A percentile compares a stretch with the other conserved stretches of the same genome.
Evolutionary conservation across 495 filamentous ascomycete genomes (phyloP).

Genomic region (Poronia punctata): DNA sequence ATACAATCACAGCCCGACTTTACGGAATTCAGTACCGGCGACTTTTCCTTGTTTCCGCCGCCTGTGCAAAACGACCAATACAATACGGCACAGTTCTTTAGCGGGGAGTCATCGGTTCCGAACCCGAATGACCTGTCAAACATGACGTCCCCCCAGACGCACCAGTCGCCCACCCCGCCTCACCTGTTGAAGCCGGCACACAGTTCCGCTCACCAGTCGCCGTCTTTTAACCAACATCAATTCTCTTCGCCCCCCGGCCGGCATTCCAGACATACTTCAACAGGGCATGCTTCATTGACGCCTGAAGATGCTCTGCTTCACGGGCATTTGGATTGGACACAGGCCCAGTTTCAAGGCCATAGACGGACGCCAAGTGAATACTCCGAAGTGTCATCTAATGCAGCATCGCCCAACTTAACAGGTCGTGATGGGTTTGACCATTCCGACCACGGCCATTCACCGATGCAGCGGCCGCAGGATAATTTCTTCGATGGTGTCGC

Average conservation of each 20-base stretch:
- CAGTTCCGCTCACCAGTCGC: slow-evolving; percentile 51
- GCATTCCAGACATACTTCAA: slow-evolving; percentile 74
- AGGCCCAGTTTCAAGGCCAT: slow-evolving; percentile 70
- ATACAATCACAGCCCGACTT: slow-evolving; percentile 28
- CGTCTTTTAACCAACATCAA: slow-evolving; percentile 50
- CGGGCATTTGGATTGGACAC: slow-evolving; percentile 63
- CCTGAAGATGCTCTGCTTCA: slow-evolving; percentile 68
- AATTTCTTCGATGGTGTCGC: slow-evolving; percentile 69
- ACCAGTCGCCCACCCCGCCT: slow-evolving; percentile 57
- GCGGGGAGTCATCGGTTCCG: slow-evolving; percentile 42
- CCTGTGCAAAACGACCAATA: slow-evolving; percentile 33
- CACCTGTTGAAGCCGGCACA: slow-evolving; percentile 61
- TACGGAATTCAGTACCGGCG: slow-evolving; percentile 35
- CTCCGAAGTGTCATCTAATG: slow-evolving; percentile 75
- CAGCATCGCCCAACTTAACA: slow-evolving; percentile 71
- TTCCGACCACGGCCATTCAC: slow-evolving; percentile 66
- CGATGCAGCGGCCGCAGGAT: slow-evolving; percentile 71
- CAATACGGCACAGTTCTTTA: slow-evolving; percentile 42
- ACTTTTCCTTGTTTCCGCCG: slow-evolving; percentile 49
- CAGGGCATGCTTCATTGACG: slow-evolving; percentile 69
- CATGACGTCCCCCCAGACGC: slow-evolving; percentile 59
- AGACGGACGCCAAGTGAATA: slow-evolving; percentile 82
- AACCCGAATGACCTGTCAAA: slow-evolving; percentile 52
- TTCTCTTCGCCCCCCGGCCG: slow-evolving; percentile 45
- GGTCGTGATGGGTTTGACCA: slow-evolving; percentile 75